phyloP scores from a whole-genome alignment of 768 basidiomycete species.

The Clavulina sp. region DNA sequence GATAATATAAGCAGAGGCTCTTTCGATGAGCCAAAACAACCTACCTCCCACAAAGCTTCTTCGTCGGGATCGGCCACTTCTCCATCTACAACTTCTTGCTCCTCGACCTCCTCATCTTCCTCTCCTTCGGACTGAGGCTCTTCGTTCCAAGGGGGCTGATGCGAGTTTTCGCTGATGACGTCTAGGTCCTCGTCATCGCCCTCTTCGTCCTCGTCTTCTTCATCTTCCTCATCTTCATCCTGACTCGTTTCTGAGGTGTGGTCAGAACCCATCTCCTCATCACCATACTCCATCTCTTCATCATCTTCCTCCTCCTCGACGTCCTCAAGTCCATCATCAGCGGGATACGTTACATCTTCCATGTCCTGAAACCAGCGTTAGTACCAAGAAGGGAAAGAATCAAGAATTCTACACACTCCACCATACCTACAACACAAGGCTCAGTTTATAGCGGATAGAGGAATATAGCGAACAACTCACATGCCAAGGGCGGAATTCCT shows the following conservation, averaged over 20 bases:
- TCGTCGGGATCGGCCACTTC: constrained; percentile 67
- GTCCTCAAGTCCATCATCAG: constrained; percentile 63
- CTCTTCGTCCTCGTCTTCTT: constrained; percentile 53
- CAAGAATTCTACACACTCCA: constrained; percentile 39
- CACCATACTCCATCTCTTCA: constrained; percentile 27
- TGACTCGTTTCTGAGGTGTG: constrained; percentile 13
- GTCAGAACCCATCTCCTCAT: constrained; percentile 41
- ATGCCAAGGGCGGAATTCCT: constrained; percentile 93
- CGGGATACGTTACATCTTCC: constrained; percentile 54
- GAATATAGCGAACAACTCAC: constrained; percentile 27
- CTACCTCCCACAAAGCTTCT: constrained; percentile 42
- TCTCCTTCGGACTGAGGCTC: constrained; percentile 7
- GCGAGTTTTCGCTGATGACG: constrained; percentile 34
- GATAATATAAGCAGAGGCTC: not conserved
- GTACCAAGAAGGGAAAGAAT: constrained; percentile 1
- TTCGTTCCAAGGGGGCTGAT: constrained; percentile 50
- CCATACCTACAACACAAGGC: constrained; percentile 32
- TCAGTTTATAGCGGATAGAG: not conserved
- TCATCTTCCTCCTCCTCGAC: constrained; percentile 19
- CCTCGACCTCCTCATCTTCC: constrained; percentile 16
- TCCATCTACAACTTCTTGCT: constrained; percentile 53
- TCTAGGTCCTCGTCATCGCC: constrained; percentile 62
- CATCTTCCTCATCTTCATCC: constrained; percentile 62
- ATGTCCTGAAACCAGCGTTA: constrained; percentile 41
- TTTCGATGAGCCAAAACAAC: constrained; percentile 10